Evolutionary conservation across 2,329 filamentous ascomycete genomes (phyloP).

Genomic region (Sporothrix curviconia): DNA sequence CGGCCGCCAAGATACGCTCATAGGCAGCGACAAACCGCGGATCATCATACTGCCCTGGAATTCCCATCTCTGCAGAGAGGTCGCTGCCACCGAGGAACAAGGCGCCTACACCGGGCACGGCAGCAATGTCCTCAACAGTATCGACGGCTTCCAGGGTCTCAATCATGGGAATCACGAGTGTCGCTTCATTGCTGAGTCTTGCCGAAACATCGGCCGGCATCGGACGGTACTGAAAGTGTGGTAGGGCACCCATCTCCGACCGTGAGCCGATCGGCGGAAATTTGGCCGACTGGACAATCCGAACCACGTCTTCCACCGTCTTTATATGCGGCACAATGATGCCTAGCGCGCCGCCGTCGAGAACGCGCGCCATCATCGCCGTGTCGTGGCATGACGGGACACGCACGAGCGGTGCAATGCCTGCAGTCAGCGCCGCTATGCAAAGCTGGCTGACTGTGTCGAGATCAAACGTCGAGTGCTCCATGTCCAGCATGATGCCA

Average conservation of each 20-base stretch:
- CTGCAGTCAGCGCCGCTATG: conserved; percentile 33
- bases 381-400: conserved; percentile 33
- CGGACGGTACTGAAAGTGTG: conserved; percentile 20
- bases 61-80: conserved; percentile 33
- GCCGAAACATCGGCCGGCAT: conserved; percentile 13
- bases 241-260: conserved; percentile 21
- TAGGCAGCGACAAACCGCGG: background rate
- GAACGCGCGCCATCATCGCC: conserved; percentile 32
- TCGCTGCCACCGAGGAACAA: conserved; percentile 36
- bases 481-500: conserved; percentile 39
- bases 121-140: conserved; percentile 34
- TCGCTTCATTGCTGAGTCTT: conserved; percentile 13
- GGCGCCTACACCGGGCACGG: conserved; percentile 34
- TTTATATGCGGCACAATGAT: conserved; percentile 37
- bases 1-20: background rate
- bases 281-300: conserved; percentile 21
- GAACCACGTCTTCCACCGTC: conserved; percentile 24
- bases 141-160: conserved; percentile 31
- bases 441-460: conserved; percentile 31
- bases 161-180: conserved; percentile 25
- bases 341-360: conserved; percentile 35
- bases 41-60: conserved; percentile 33
- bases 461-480: conserved; percentile 35
- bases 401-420: conserved; percentile 36
- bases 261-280: conserved; percentile 24